Evolutionary conservation across 495 filamentous ascomycete genomes (phyloP), one percentile per base, ranked within the genome.

Genomic region (Lichenothelia convexa): DNA sequence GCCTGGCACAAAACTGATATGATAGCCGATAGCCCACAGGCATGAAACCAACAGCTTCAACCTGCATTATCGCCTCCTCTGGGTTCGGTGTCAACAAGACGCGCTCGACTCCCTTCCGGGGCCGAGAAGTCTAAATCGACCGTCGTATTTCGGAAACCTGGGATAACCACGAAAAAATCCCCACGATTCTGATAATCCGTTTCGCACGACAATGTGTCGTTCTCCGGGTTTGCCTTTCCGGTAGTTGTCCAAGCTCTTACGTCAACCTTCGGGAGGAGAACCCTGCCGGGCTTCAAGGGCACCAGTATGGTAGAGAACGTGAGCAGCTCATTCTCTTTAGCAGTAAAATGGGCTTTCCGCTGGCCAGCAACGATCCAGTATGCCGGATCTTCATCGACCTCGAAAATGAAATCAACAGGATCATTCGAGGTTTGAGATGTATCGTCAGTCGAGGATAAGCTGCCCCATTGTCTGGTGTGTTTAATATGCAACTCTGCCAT

Each of bases 361-460:
- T 75, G 67, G 0, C 91, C 89, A 20, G 83, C 85, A 3, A 95
- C 58, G 1, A 92, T 65, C 87, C 86, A 97, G 1, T 63, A 61
- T 9, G 91, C 84, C 0, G 70, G 54, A 22, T 75, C 70, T 8
- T 80, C 75, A 26, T 78, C 71, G 8, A 97, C 53, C 47, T 93
- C 84, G 54, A 83, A 92, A 41, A 73, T 69, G 53, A 93, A 93
- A 46, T 83, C 75, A 1, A 89, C 57, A 22, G 73, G 61, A 15
- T 64, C 55, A 6, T 55, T 57, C 7, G 57, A 50, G 13, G 27
- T 37, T 9, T 32, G 27, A 8, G 43, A 26, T 16, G 30, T 39
- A 24, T 43, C 43, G 3, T 36, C 42, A 5, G 39, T 17, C n/a
- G 38, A 40, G 6, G 39, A 21, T 6, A 35, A 34, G 4, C 59